A percentile compares a stretch with the other conserved stretches of the same genome.
phyloP scores from a whole-genome alignment of 805 yeast genomes.

The Zygoascus tannicola region DNA sequence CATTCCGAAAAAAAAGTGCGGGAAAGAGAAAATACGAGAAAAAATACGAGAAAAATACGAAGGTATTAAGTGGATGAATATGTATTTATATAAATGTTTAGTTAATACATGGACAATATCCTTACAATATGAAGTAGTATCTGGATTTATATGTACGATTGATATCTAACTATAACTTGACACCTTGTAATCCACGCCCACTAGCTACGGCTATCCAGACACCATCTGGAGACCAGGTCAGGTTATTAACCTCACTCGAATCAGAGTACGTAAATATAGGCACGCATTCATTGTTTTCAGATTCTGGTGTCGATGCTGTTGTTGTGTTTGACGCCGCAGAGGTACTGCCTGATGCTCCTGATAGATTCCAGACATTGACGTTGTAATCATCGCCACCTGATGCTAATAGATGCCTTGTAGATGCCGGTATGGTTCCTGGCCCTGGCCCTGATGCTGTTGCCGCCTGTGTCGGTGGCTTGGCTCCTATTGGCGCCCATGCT shows the following conservation, averaged over 20 bases:
- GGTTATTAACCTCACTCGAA: conserved; percentile 64
- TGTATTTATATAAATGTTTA: too few species aligned
- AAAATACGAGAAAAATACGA: too few species aligned
- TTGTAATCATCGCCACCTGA: conserved; percentile 58
- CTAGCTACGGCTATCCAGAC: conserved; percentile 73
- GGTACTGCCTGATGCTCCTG: conserved; percentile 22
- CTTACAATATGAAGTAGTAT: too few species aligned
- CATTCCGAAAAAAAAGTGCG: too few species aligned
- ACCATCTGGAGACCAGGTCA: conserved; percentile 63
- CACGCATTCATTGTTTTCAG: conserved; percentile 5
- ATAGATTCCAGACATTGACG: conserved; percentile 56
- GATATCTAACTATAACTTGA: too few species aligned
- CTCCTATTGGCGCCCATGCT: conserved; percentile 64
- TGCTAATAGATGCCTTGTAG: conserved; percentile 49
- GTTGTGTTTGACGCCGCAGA: not conserved
- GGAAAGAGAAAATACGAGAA: too few species aligned
- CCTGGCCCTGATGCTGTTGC: not conserved
- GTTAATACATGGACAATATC: too few species aligned
- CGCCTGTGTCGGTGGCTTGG: not conserved
- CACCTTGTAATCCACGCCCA: conserved; percentile 62
- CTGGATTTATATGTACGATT: too few species aligned
- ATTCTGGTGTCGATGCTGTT: conserved; percentile 2
- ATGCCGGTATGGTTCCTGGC: not conserved
- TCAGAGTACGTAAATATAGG: conserved; percentile 45
- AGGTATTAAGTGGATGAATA: too few species aligned